A percentile compares a stretch with the other conserved stretches of the same genome.
phyloP scores from a whole-genome alignment of 768 basidiomycete species.

The Hirschioporus abietinus region DNA sequence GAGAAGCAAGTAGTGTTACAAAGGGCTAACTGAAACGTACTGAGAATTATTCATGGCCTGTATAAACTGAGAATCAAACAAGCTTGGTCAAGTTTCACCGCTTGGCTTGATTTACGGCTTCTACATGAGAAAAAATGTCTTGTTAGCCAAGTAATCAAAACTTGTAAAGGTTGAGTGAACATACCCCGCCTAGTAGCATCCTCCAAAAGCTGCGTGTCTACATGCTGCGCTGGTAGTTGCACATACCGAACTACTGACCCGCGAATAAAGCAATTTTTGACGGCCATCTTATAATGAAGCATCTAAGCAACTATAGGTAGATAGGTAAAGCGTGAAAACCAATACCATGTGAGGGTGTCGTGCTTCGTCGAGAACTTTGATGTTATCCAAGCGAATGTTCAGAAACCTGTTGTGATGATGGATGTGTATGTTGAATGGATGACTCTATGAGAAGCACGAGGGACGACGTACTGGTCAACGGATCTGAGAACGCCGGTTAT shows the following conservation, averaged over 20 bases:
- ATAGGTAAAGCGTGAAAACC: slow-evolving; percentile 2
- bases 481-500: slow-evolving; percentile 95
- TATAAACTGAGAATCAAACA: background rate
- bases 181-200: slow-evolving; percentile 94
- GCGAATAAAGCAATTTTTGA: slow-evolving; percentile 98
- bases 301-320: background rate
- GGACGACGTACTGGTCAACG: slow-evolving; percentile 76
- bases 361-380: slow-evolving; percentile 86
- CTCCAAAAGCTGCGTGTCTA: slow-evolving; percentile 93
- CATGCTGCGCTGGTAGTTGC: slow-evolving; percentile 84
- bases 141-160: background rate
- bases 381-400: slow-evolving; percentile 94
- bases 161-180: slow-evolving; percentile 12
- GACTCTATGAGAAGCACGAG: background rate
- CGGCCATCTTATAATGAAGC: slow-evolving; percentile 72
- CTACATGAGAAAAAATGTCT: slow-evolving; percentile 18
- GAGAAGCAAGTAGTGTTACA: background rate
- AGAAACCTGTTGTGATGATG: slow-evolving; percentile 56
- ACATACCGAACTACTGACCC: slow-evolving; percentile 98
- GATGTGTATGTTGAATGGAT: background rate
- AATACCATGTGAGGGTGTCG: slow-evolving; percentile 95
- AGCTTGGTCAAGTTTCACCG: slow-evolving; percentile 21
- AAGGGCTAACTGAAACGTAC: background rate
- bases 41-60: background rate
- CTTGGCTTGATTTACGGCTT: slow-evolving; percentile 37